phyloP scores from a whole-genome alignment of 164 flowering plant genomes.

The Tetrastigma voinierianum region DNA sequence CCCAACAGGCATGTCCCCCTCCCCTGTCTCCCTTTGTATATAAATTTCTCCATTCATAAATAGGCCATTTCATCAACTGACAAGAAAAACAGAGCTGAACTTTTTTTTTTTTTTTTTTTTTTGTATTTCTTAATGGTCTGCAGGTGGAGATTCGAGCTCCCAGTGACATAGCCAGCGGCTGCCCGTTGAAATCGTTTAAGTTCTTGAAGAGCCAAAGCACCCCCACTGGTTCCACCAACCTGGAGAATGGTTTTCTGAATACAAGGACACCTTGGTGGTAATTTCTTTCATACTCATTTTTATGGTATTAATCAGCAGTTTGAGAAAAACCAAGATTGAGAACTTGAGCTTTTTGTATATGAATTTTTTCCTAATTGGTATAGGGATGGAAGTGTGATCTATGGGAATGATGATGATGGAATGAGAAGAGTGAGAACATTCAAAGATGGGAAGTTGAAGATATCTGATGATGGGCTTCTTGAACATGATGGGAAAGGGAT shows the following conservation, averaged over 20 bases:
- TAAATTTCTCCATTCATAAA: neutral
- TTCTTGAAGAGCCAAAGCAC: constrained; percentile 28
- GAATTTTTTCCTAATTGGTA: neutral
- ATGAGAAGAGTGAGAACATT: constrained; percentile 44
- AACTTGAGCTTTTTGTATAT: too few species aligned
- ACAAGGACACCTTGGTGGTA: constrained; percentile 42
- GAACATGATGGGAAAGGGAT: constrained; percentile 41
- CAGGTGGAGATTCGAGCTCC: constrained; percentile 50
- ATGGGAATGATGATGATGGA: constrained; percentile 39
- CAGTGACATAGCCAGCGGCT: constrained; percentile 25
- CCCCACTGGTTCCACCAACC: constrained; percentile 14
- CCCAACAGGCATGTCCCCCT: constrained; percentile 31
- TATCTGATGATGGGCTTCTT: constrained; percentile 43
- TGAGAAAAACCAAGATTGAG: too few species aligned
- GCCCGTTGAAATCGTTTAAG: constrained; percentile 51
- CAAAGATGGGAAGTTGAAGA: constrained; percentile 51
- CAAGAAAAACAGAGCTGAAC: too few species aligned
- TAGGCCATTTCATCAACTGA: neutral
- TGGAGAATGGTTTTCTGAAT: constrained; percentile 19
- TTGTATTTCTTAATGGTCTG: neutral
- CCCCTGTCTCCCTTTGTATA: neutral
- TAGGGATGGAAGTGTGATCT: constrained; percentile 63
- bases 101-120: too few species aligned
- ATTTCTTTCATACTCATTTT: neutral
- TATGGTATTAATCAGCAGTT: neutral